Conservation (phyloP, 305 asterid species). For the Solanum aculeatissimum region DNA sequence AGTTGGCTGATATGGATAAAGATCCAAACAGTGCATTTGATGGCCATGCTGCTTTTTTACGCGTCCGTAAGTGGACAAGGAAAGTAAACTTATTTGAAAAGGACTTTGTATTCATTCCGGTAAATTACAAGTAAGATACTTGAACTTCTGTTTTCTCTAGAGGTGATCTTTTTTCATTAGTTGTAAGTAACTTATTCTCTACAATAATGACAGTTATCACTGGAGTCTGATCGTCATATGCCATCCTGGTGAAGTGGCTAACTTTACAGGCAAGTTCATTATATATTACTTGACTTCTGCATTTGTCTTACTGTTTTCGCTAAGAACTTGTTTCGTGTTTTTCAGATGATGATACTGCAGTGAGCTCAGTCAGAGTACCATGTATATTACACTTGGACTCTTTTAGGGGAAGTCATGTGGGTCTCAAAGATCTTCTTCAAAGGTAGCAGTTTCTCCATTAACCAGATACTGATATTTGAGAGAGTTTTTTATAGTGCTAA, state of each 20-base stretch:
- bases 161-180: not conserved
- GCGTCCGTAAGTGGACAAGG: conserved; percentile 99
- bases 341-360: conserved; percentile 36
- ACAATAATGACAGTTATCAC: conserved; percentile 53
- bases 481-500: not conserved
- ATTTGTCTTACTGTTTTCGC: not conserved
- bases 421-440: conserved; percentile 72
- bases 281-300: conserved; percentile 3
- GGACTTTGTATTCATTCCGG: conserved; percentile 84
- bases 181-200: not conserved
- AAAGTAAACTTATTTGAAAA: conserved; percentile 82
- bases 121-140: conserved; percentile 74
- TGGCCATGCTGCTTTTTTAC: conserved; percentile 85
- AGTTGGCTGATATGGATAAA: conserved; percentile 93
- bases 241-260: conserved; percentile 74
- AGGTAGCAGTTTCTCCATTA: conserved; percentile 32
- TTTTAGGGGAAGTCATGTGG: conserved; percentile 72
- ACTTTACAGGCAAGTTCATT: conserved; percentile 59
- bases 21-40: conserved; percentile 83
- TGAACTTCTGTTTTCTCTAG: not conserved
- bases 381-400: conserved; percentile 99
- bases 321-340: not conserved
- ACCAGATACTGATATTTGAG: not conserved
- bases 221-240: conserved; percentile 92
- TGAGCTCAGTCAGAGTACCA: conserved; percentile 45